Base-by-base conservation (phyloP, 1,284 basidiomycete genomes). In the Coniferiporia sulphurascens region DNA sequence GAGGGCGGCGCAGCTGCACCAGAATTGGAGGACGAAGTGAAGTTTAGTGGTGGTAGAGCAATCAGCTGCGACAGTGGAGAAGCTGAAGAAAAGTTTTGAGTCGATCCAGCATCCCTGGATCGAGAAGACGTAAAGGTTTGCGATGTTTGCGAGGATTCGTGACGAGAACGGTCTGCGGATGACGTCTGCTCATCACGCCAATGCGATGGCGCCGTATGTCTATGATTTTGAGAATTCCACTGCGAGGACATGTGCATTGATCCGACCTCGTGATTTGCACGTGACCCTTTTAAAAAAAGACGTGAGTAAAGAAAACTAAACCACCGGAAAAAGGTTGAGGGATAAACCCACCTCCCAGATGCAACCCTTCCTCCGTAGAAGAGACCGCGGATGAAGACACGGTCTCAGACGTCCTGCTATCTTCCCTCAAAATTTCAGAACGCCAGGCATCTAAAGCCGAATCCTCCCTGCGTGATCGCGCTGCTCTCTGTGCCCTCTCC, bases 301-400 rank as follows among this genome's bases (percentile, higher is more conserved):
- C 15, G 9, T 12, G 38, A 41, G 15, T 12, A 15, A 41, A 41
- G 9, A 41, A 12, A 41, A 15, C 3, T 4, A 15, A 41, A 41
- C 38, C 9, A 41, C 1, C 9, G 9, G 38, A 41, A 51, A 15
- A 3, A 6, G 12, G 12, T 38, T 21, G 45, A 36, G 27, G 48
- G 21, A 48, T n/a, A 22, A 8, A 13, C 35, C 15, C 49, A 57
- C 56, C 56, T 51, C 56, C 22, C 34, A 48, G 51, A 10, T 48
- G 35, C 12, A 51, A 35, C 12, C 55, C 35, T n/a, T 9, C 15
- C n/a, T 27, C 38, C 32, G 56, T 38, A 7, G 48, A 10, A 12
- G 56, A 4, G 35, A 51, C 41, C 19, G 35, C 48, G 43, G 48
- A 50, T 15, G 55, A n/a, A 43, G n/a, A 48, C 22, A 17, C 34